These are phyloP conservation scores for Septoria petroselini DNA, from an alignment of 2,329 filamentous ascomycete species.

Conservation along the genomic window DNA sequence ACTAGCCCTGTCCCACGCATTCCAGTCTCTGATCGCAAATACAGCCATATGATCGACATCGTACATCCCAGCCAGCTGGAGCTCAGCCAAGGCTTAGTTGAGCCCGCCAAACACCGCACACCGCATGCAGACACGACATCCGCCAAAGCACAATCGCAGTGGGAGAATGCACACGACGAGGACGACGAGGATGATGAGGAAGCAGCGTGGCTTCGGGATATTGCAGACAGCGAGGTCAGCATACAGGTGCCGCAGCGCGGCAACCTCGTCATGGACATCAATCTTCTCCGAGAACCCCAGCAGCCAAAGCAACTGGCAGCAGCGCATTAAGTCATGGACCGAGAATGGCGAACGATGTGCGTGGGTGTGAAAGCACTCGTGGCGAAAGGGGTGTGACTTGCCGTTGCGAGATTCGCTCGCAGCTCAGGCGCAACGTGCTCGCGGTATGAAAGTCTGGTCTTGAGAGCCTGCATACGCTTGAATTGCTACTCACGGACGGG, in stretches of 20 bases:
- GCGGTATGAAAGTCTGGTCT: too few relatives aligned
- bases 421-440: too few relatives aligned
- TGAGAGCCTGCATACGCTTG: too few relatives aligned
- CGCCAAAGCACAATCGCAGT: constrained; percentile 1
- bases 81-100: constrained; percentile 28
- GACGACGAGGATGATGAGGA: constrained; percentile 26
- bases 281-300: constrained; percentile 15
- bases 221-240: constrained; percentile 28
- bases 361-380: too few relatives aligned
- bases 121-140: constrained; percentile 4
- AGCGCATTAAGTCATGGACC: not conserved
- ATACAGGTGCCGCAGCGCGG: constrained; percentile 32
- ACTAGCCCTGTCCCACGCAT: not conserved
- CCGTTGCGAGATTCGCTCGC: too few relatives aligned
- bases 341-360: too few relatives aligned
- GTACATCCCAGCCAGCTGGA: constrained; percentile 43
- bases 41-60: constrained; percentile 51
- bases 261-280: constrained; percentile 31
- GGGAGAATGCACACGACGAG: constrained; percentile 14
- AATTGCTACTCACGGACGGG: too few relatives aligned
- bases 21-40: not conserved
- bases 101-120: constrained; percentile 9
- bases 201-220: constrained; percentile 35
- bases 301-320: not conserved
- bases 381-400: too few relatives aligned